phyloP scores from a whole-genome alignment of 176 grass and related monocot genomes.

The Aegilops speltoides region DNA sequence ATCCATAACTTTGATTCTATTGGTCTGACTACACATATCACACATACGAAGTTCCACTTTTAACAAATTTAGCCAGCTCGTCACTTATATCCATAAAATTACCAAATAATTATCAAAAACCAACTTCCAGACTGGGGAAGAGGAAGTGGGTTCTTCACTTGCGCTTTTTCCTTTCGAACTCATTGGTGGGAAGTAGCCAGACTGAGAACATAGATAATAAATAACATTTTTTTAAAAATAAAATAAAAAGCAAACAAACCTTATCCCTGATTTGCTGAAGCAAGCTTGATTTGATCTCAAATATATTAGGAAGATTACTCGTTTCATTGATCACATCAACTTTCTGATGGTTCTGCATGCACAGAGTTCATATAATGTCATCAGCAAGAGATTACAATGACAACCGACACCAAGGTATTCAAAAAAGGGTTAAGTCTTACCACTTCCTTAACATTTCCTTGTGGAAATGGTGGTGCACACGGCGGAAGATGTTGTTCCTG shows the following conservation, averaged over 20 bases:
- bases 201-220: conserved; percentile 5
- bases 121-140: background rate
- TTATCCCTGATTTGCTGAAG: conserved; percentile 89
- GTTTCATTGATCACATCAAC: conserved; percentile 24
- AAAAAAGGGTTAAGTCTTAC: conserved; percentile 29
- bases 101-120: background rate
- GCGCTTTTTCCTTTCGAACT: background rate
- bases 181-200: background rate
- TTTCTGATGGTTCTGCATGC: conserved; percentile 49
- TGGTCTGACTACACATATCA: background rate
- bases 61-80: background rate
- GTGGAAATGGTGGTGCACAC: conserved; percentile 9
- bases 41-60: background rate
- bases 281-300: conserved; percentile 56
- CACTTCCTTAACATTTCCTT: conserved; percentile 35
- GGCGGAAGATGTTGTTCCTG: conserved; percentile 36
- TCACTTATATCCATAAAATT: background rate
- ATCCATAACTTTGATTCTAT: background rate
- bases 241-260: conserved; percentile 46
- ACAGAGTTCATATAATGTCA: conserved; percentile 29
- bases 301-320: conserved; percentile 30
- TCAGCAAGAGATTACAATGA: conserved; percentile 1
- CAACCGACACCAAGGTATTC: background rate
- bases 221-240: background rate
- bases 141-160: background rate